Percentiles rank a stretch among this genome's conserved stretches.
phyloP scores from a whole-genome alignment of 2,329 filamentous ascomycete species.

The Alternaria tenuissima region DNA sequence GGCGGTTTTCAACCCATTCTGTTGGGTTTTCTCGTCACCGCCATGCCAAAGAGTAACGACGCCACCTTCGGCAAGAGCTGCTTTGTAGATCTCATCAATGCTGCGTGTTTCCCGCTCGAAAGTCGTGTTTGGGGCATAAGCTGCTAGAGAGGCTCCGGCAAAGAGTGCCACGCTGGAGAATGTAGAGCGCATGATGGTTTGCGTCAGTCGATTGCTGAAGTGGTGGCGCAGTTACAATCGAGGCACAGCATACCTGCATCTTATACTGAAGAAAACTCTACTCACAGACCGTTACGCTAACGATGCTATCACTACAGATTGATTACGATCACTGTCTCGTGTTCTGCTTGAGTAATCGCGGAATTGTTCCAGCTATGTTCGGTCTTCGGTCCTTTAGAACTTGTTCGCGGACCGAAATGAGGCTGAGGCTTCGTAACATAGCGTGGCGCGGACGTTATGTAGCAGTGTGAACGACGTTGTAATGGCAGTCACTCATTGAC shows the following conservation, averaged over 20 bases:
- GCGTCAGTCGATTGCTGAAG: background rate
- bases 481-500: background rate
- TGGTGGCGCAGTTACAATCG: background rate
- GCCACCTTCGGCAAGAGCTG: constrained; percentile 59
- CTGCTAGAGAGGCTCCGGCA: constrained; percentile 3
- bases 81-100: constrained; percentile 60
- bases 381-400: constrained; percentile 3
- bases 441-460: background rate
- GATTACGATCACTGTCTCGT: background rate
- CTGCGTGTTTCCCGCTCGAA: constrained; percentile 53
- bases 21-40: constrained; percentile 57
- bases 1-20: constrained; percentile 51
- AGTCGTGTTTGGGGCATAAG: background rate
- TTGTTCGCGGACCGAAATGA: background rate
- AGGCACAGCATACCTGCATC: background rate
- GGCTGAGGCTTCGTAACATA: background rate
- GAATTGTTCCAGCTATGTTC: background rate
- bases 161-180: constrained; percentile 9
- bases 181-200: constrained; percentile 6
- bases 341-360: background rate
- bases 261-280: constrained; percentile 1
- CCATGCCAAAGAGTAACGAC: constrained; percentile 60
- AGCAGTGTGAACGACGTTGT: background rate
- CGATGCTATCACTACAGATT: background rate
- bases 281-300: background rate